phyloP scores from a whole-genome alignment of 2,329 filamentous ascomycete species.

The Calonectria henricotiae region DNA sequence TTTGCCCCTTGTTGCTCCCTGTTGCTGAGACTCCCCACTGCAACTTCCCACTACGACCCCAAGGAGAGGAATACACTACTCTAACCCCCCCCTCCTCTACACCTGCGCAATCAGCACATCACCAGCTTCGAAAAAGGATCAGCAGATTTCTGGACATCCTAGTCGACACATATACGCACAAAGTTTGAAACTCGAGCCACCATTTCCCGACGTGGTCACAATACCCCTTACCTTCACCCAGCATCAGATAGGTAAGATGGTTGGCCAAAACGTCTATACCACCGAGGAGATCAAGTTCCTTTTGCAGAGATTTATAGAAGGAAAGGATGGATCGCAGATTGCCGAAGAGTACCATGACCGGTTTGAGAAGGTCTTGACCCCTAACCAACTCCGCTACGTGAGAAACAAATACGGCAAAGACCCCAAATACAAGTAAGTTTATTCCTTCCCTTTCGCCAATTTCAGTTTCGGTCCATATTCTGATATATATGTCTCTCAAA shows the following conservation, averaged over 20 bases:
- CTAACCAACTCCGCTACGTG: slow-evolving; percentile 60
- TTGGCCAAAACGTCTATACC: slow-evolving; percentile 57
- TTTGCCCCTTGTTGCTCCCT: slow-evolving; percentile 1
- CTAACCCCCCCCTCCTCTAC: background rate
- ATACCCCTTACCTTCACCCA: background rate
- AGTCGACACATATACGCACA: background rate
- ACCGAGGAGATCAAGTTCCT: slow-evolving; percentile 58
- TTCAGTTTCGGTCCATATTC: background rate
- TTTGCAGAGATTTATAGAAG: slow-evolving; percentile 52
- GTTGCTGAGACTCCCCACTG: background rate
- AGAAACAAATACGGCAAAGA: slow-evolving; percentile 62
- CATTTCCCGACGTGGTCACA: background rate
- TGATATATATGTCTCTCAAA: slow-evolving; percentile 19
- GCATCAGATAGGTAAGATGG: slow-evolving; percentile 50
- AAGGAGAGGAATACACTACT: background rate
- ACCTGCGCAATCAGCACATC: too few species aligned
- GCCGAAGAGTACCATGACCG: slow-evolving; percentile 49
- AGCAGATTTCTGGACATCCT: too few species aligned
- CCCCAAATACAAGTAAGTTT: slow-evolving; percentile 58
- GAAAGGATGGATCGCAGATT: slow-evolving; percentile 51
- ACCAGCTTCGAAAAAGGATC: background rate
- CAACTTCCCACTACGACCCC: background rate
- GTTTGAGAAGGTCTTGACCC: slow-evolving; percentile 54
- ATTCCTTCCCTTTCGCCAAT: background rate
- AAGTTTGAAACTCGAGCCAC: too few species aligned